Base-by-base conservation (phyloP, 2,329 filamentous ascomycete species). In the Alternaria sp. region DNA sequence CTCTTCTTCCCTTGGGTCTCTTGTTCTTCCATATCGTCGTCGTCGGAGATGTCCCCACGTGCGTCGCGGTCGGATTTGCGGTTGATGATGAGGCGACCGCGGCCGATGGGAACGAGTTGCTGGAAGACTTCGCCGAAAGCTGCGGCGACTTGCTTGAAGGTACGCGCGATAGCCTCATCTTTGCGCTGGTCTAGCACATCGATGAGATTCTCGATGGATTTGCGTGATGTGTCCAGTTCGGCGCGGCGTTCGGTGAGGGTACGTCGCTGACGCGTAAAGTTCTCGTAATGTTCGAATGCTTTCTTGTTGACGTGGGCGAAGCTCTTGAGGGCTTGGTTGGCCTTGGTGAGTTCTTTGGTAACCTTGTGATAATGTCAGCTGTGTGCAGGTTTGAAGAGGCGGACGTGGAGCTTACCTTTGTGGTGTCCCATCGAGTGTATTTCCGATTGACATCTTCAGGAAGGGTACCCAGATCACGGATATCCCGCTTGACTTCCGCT, bases 231-330 rank as follows among this genome's bases (percentile, higher is more conserved):
- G 72, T 97, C 93, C 11, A 99, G 88, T 78, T 98, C 96, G 72
- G 90, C 88, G 54, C 95, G 89, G 70, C 96, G 91, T 75, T 92
- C 91, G 54, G 92, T 92, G 18, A 99, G 86, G 21, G 91, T 91
- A 66, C 97, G 94, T 61, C 96, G 91, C 81, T 97, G 93, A 55
- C 90, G 92, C 8, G 95, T 97, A 79, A 98, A 99, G 82, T 90
- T 97, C 83, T 95, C 96, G 84, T 98, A 99, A 80, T 99, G 96
- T 81, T 99, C 96, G 77, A 98, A 97, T 0, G 96, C 96, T 83
- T 99, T 98, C 84, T 98, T 99, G 87, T 99, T 99, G 82, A 99
- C 94, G 75, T 97, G 93, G 59, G 94, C 93, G 83, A 96, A 98
- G 79, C 97, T 97, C 83, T 98, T 98, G 58, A 98, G 85, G 0